phyloP scores from a whole-genome alignment of 139 green algal species.

The Desmodesmus armatus region DNA sequence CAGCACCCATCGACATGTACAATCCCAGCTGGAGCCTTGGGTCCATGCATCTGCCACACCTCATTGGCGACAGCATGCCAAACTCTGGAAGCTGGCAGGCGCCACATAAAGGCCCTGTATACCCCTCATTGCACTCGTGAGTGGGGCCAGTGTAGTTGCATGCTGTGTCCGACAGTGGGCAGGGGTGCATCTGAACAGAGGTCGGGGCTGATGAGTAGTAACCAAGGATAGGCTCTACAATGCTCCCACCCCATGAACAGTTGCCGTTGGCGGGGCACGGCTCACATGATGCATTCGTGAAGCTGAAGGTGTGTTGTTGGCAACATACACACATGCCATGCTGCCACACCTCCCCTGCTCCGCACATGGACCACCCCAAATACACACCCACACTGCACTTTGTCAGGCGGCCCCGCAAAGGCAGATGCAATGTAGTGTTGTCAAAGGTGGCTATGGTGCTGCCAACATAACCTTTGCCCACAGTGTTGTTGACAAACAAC shows the following conservation, averaged over 20 bases:
- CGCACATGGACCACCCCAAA: background rate
- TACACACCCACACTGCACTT: no score
- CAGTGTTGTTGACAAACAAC: background rate
- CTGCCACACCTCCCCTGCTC: no score
- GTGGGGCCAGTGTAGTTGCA: background rate
- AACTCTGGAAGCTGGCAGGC: no score
- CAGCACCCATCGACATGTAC: background rate
- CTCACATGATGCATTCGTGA: background rate
- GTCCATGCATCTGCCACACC: no score
- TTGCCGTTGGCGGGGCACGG: background rate
- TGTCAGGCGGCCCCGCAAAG: background rate
- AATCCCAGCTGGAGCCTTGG: background rate
- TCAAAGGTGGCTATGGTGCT: background rate
- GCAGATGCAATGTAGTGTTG: background rate
- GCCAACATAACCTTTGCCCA: background rate
- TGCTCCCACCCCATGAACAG: background rate
- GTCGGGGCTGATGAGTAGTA: no score
- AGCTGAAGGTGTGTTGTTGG: background rate
- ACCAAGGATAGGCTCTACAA: background rate
- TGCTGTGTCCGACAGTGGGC: background rate
- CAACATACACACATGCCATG: background rate
- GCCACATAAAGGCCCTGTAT: no score
- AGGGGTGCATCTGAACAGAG: no score
- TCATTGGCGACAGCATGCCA: no score
- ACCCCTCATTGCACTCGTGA: no score